Percentiles rank a stretch among this genome's conserved stretches.
Conservation (phyloP, 306 rosid species). For the Bauhinia variegata region DNA sequence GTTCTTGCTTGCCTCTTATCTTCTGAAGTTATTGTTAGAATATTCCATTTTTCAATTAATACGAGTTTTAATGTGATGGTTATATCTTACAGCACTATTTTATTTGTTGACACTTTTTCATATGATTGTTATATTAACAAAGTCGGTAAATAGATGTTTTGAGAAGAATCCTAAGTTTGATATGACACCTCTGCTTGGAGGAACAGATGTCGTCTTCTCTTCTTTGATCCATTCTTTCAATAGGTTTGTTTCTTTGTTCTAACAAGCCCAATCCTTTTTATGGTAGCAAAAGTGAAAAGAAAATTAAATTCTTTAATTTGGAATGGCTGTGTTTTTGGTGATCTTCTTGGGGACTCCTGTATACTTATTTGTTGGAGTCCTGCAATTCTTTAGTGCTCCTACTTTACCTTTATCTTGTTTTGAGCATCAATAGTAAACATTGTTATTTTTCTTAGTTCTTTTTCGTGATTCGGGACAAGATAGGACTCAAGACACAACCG, state of each 20-base stretch:
- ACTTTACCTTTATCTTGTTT: too few relatives aligned
- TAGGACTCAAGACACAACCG: too few relatives aligned
- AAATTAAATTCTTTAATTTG: too few relatives aligned
- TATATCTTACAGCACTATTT: conserved; percentile 31
- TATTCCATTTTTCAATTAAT: not conserved
- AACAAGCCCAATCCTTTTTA: not conserved
- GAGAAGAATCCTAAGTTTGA: too few relatives aligned
- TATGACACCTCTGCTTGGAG: conserved; percentile 96
- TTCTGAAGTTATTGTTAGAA: conserved; percentile 21
- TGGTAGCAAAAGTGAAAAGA: conserved; percentile 21
- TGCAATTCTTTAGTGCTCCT: too few relatives aligned
- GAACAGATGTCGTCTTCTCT: conserved; percentile 94
- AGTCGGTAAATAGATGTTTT: too few relatives aligned
- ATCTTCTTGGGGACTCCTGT: too few relatives aligned
- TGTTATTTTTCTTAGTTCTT: conserved; percentile 40
- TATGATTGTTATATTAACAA: too few relatives aligned
- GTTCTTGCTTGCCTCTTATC: not conserved
- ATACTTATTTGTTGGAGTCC: too few relatives aligned
- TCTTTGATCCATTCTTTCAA: conserved; percentile 87
- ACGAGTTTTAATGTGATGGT: conserved; percentile 29
- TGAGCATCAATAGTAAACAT: conserved; percentile 17
- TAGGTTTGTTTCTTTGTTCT: conserved; percentile 77
- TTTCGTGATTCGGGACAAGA: too few relatives aligned
- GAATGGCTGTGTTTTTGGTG: too few relatives aligned
- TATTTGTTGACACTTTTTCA: conserved; percentile 53